A percentile compares a stretch with the other conserved stretches of the same genome.
Conservation (phyloP, 352 stramenopile species). For the Elongisporangium anandrum region DNA sequence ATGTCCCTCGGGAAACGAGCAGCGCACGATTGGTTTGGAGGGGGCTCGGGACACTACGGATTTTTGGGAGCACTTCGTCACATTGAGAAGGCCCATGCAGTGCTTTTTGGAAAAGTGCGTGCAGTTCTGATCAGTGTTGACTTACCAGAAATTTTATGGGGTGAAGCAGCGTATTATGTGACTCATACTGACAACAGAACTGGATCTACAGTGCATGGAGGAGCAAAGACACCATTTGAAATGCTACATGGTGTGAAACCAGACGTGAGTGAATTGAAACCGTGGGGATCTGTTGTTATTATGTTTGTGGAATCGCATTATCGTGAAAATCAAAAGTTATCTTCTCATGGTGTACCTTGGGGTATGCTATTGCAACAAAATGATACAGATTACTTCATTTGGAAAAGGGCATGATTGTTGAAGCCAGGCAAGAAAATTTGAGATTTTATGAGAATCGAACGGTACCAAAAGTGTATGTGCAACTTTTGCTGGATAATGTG, state of each 20-base stretch:
- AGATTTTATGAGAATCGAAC: not conserved
- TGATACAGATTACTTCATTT: not conserved
- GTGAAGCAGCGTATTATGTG: not conserved
- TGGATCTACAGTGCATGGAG: not conserved
- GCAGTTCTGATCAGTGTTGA: constrained; percentile 1
- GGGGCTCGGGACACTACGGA: no score
- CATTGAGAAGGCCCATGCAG: constrained; percentile 3
- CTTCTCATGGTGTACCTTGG: not conserved
- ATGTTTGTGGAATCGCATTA: not conserved
- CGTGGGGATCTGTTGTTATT: not conserved
- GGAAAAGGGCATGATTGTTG: not conserved
- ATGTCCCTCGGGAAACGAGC: no score
- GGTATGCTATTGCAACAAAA: not conserved
- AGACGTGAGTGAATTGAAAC: not conserved
- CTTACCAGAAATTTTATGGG: not conserved
- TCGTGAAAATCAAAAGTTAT: not conserved
- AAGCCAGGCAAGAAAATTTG: not conserved
- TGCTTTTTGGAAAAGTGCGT: constrained; percentile 6
- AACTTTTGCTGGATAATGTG: not conserved
- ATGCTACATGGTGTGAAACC: not conserved
- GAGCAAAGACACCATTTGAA: not conserved
- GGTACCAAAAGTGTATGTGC: not conserved
- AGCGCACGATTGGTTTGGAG: no score
- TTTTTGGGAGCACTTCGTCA: no score
- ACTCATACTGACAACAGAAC: not conserved